Conservation (phyloP, 805 yeast species). For the Suhomyces faveliae region DNA sequence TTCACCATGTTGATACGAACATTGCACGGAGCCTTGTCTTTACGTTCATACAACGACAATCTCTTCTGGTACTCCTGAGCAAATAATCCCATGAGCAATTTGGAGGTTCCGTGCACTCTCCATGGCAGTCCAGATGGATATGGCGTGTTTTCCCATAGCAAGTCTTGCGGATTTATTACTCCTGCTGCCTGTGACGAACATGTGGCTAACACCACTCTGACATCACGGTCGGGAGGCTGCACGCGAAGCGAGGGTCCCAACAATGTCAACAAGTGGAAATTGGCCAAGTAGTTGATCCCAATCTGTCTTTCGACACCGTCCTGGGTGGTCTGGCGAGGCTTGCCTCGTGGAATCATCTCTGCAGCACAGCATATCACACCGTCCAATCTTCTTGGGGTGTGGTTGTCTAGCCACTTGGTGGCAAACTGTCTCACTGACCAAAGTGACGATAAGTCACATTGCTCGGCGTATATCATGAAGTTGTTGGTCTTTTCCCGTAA, state of each 20-base stretch:
- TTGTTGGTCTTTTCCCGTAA: conserved; percentile 69
- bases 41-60: conserved; percentile 56
- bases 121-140: conserved; percentile 69
- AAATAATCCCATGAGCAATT: conserved; percentile 70
- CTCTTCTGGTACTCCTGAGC: conserved; percentile 76
- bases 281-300: conserved; percentile 78
- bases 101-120: conserved; percentile 78
- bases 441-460: conserved; percentile 75
- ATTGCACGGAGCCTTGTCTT: conserved; percentile 70
- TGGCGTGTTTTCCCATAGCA: conserved; percentile 57
- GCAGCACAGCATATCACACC: conserved; percentile 89
- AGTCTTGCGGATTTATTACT: conserved; percentile 57
- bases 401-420: conserved; percentile 88
- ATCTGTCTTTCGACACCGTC: conserved; percentile 90
- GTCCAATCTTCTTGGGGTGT: conserved; percentile 88
- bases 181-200: conserved; percentile 81
- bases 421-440: conserved; percentile 84
- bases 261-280: conserved; percentile 75
- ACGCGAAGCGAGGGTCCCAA: conserved; percentile 79
- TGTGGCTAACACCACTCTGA: conserved; percentile 72
- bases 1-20: conserved; percentile 74
- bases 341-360: conserved; percentile 69
- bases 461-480: conserved; percentile 82
- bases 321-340: conserved; percentile 57
- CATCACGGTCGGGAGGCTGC: conserved; percentile 95